phyloP scores from a whole-genome alignment of 2,329 filamentous ascomycete species.

The Pseudogymnoascus sp. region DNA sequence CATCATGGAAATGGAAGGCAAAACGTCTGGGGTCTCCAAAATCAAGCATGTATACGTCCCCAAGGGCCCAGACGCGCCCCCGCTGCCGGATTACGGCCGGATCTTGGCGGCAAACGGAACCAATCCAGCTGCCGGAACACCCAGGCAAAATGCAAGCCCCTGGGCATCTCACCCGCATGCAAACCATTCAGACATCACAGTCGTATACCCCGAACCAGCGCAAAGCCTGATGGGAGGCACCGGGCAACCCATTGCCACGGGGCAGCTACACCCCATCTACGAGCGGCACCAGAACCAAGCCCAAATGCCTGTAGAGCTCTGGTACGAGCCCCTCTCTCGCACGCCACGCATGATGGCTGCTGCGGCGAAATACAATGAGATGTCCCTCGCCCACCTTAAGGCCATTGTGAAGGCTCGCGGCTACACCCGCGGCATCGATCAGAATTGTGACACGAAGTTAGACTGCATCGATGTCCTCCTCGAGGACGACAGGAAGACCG shows the following conservation, averaged over 20 bases:
- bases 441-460: neutral
- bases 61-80: neutral
- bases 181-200: neutral
- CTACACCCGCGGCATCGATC: neutral
- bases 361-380: neutral
- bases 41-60: neutral
- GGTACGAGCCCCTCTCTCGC: neutral
- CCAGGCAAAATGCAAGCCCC: neutral
- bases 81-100: neutral
- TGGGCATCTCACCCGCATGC: neutral
- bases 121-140: neutral
- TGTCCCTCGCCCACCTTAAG: neutral
- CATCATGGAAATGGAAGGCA: neutral
- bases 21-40: neutral
- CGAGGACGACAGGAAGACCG: neutral
- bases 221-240: neutral
- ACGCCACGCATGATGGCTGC: neutral
- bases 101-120: neutral
- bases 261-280: neutral
- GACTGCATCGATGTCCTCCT: neutral
- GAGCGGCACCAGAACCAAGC: neutral
- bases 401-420: neutral
- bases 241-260: neutral
- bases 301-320: neutral
- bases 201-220: neutral